These are phyloP conservation scores for Kodamaea sp. DNA, from an alignment of 1,139 yeast species.

Conservation along the genomic window DNA sequence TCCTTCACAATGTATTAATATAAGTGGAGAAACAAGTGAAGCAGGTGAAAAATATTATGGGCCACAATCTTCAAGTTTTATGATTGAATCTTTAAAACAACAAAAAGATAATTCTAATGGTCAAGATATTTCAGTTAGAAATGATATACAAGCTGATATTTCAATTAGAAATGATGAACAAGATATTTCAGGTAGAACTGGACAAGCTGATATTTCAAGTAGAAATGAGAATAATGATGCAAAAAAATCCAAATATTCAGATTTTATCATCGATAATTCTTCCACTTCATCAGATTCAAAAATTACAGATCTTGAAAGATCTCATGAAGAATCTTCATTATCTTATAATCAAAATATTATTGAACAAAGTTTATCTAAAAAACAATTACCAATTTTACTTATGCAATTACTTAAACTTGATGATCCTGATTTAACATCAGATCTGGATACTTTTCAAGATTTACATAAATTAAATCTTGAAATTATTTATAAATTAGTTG, in stretches of 20 bases:
- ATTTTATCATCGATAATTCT: conserved; percentile 8
- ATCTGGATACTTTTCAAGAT: conserved; percentile 21
- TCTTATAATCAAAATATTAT: conserved; percentile 14
- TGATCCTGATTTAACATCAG: conserved; percentile 22
- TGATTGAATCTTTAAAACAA: conserved; percentile 36
- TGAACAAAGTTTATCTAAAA: conserved; percentile 28
- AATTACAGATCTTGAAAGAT: conserved; percentile 11
- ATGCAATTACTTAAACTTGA: conserved; percentile 18
- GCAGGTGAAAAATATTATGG: conserved; percentile 45
- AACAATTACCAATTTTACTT: conserved; percentile 24
- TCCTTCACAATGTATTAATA: conserved; percentile 6
- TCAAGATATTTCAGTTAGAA: not conserved
- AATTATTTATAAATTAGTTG: conserved; percentile 27
- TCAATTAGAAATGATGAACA: conserved; percentile 1
- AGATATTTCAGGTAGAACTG: not conserved
- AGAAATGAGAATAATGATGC: not conserved
- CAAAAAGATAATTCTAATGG: conserved; percentile 6
- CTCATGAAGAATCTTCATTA: conserved; percentile 1
- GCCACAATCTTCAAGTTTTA: conserved; percentile 45
- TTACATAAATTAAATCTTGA: conserved; percentile 21
- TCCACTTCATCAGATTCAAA: conserved; percentile 13
- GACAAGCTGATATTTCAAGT: conserved; percentile 1
- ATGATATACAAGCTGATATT: too few relatives aligned
- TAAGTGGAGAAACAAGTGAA: conserved; percentile 16
- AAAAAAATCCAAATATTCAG: not conserved